Conservation (phyloP, 768 basidiomycete genomes). For the Tubosaeta brunneosetosa region DNA sequence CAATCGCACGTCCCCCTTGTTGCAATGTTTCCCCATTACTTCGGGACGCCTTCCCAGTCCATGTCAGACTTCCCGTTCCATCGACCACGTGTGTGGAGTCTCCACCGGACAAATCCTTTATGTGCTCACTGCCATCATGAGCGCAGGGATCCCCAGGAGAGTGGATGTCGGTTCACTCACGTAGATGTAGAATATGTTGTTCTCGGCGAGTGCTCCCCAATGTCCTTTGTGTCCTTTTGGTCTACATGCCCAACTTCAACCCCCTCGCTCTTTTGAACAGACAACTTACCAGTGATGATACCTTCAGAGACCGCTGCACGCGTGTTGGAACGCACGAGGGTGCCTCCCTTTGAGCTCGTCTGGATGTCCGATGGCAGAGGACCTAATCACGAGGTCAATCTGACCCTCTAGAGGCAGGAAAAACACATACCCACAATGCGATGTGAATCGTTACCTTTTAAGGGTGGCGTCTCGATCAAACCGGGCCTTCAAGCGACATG, state of each 20-base stretch:
- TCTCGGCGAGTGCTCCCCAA: background rate
- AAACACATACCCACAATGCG: background rate
- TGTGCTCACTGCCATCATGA: background rate
- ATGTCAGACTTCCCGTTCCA: background rate
- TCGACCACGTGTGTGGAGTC: background rate
- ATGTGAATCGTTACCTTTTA: background rate
- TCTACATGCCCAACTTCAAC: background rate
- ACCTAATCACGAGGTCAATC: background rate
- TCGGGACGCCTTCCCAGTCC: background rate
- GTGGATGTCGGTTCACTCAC: background rate
- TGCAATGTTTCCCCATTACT: background rate
- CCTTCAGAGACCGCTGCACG: background rate
- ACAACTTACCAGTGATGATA: background rate
- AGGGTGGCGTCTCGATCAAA: no score
- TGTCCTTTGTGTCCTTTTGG: background rate
- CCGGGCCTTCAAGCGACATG: background rate
- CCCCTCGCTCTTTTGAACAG: background rate
- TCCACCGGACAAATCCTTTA: background rate
- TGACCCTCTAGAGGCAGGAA: background rate
- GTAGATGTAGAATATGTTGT: background rate
- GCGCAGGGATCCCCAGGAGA: background rate
- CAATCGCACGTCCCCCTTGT: background rate
- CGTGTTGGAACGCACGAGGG: background rate
- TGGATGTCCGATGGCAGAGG: background rate
- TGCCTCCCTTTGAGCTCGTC: background rate